Base-by-base conservation (phyloP, 1,284 basidiomycete species). In the Kwoniella shivajii region DNA sequence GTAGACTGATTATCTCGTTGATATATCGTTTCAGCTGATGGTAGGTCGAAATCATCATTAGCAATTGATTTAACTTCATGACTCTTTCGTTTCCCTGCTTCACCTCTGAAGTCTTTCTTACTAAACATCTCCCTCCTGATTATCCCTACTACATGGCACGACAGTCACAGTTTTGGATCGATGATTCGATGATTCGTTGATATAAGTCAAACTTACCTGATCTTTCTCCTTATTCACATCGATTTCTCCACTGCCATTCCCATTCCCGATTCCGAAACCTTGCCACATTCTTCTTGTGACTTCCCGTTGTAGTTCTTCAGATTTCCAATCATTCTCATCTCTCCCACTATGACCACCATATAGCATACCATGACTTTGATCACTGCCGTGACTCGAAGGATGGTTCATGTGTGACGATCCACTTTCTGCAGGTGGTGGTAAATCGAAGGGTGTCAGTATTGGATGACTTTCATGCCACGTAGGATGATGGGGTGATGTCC, bases 1-100 rank as follows among this genome's bases (percentile, higher is more conserved):
- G 54, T 1, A 69, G 61, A 2, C 36, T 27, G 14, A 72, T 61
- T 4, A 75, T 49, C 26, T 75, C 69, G 13, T 42, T 45, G 11
- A 74, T 36, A 38, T 66, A 61, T 20, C 39, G 50, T 13, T 66
- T 50, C 4, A 75, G 59, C 73, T 75, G n/a, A n/a, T n/a, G n/a
- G n/a, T n/a, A n/a, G n/a, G n/a, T n/a, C n/a, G n/a, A n/a, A n/a
- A 57, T 20, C 16, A 27, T 9, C 13, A 20, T 41, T 4, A 24
- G 7, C 22, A 41, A 41, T 9, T 22, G 22, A 22, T 10, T 20
- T 3, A 3, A 22, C 4, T 24, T 10, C 26, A 11, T 22, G 41
- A 42, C 14, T 18, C 37, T 38, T 18, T 38, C 37, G 10, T 11
- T 38, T 11, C 47, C 24, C 27, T 7, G 31, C 14, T 31, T 39